phyloP scores from a whole-genome alignment of 2,329 filamentous ascomycete species.

The Pyrenochaeta sp. region DNA sequence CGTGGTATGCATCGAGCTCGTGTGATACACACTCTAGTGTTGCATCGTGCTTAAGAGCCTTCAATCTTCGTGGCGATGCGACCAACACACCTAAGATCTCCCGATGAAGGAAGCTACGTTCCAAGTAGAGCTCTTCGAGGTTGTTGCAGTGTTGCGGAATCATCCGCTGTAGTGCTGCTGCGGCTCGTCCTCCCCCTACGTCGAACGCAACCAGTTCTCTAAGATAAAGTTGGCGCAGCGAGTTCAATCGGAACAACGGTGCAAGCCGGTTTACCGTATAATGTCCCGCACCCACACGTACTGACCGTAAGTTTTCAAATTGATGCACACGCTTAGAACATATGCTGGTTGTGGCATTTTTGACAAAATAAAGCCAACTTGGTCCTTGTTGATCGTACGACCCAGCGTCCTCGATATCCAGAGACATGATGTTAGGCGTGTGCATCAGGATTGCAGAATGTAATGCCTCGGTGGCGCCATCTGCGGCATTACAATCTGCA shows the following conservation, averaged over 20 bases:
- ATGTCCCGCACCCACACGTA: slow-evolving; percentile 21
- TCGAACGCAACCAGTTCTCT: slow-evolving; percentile 15
- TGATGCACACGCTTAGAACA: slow-evolving; percentile 23
- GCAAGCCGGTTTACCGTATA: slow-evolving; percentile 21
- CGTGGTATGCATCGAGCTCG: neutral
- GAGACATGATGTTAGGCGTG: slow-evolving; percentile 29
- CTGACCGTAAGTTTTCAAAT: slow-evolving; percentile 26
- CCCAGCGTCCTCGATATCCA: neutral
- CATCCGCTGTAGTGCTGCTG: slow-evolving; percentile 17
- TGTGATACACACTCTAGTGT: slow-evolving; percentile 3
- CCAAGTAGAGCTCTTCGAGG: slow-evolving; percentile 25
- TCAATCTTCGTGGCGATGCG: slow-evolving; percentile 22
- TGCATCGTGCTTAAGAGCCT: slow-evolving; percentile 21
- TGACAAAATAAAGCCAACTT: slow-evolving; percentile 33
- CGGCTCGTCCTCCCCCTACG: slow-evolving; percentile 2
- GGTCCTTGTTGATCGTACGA: slow-evolving; percentile 9
- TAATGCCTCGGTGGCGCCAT: slow-evolving; percentile 23
- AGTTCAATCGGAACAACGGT: slow-evolving; percentile 33
- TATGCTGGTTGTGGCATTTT: slow-evolving; percentile 16
- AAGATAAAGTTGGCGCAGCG: slow-evolving; percentile 27
- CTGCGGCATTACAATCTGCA: slow-evolving; percentile 25
- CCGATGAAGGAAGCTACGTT: slow-evolving; percentile 17
- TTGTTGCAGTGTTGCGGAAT: slow-evolving; percentile 25
- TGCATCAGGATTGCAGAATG: slow-evolving; percentile 35
- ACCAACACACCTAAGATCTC: slow-evolving; percentile 24